Evolutionary conservation across 139 green algal species (phyloP).

Genomic region (Diplosphaera chodatii): DNA sequence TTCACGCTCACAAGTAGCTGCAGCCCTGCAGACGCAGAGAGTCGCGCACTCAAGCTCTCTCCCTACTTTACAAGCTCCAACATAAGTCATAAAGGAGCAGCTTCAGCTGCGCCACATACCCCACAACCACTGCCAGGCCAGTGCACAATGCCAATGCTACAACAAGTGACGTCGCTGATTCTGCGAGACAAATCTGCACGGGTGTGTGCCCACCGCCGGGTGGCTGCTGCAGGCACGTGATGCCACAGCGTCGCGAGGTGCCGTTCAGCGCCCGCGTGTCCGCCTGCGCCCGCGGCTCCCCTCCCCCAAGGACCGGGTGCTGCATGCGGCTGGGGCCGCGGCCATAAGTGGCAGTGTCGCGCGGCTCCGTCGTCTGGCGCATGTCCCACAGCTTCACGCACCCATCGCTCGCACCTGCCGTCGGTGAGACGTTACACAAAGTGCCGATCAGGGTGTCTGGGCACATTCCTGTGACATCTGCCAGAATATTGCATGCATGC

Average conservation of each 20-base stretch:
- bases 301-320: not conserved
- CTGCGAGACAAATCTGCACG: no score
- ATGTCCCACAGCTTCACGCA: conserved; percentile 70
- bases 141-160: no score
- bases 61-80: no score
- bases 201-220: conserved; percentile 28
- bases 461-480: no score
- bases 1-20: conserved; percentile 34
- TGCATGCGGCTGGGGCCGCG: not conserved
- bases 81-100: no score
- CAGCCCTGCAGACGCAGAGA: conserved; percentile 10
- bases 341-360: not conserved
- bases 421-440: no score
- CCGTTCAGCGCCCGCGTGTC: not conserved
- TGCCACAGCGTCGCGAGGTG: conserved; percentile 17
- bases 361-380: conserved; percentile 17
- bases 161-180: no score
- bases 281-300: not conserved
- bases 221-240: conserved; percentile 45
- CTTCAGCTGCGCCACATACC: no score
- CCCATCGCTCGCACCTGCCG: conserved; percentile 48
- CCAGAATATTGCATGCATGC: no score
- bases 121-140: no score
- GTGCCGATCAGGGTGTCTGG: no score
- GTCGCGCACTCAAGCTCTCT: no score